Percentiles rank a stretch among this genome's conserved stretches.
These are phyloP conservation scores for Lagenidium sp. DNA, from an alignment of 352 stramenopile genomes.

Conservation along the genomic window DNA sequence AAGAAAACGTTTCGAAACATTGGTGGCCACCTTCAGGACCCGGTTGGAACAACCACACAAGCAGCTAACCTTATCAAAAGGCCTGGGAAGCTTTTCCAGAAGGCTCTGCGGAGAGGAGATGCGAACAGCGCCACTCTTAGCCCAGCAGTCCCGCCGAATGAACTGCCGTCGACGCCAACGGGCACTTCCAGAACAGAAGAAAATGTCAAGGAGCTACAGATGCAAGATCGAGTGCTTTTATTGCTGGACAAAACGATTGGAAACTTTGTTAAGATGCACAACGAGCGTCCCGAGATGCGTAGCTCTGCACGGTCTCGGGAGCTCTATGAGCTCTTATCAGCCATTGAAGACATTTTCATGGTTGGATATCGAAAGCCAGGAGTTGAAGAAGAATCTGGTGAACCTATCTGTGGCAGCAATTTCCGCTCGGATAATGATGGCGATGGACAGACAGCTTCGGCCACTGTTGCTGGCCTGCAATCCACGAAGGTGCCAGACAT, in stretches of 20 bases:
- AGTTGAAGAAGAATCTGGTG: neutral
- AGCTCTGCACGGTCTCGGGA: constrained; percentile 53
- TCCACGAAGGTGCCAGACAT: neutral
- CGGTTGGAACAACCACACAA: constrained; percentile 15
- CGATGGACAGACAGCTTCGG: neutral
- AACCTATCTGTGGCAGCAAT: neutral
- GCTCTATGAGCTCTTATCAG: constrained; percentile 57
- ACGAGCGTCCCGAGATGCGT: constrained; percentile 52
- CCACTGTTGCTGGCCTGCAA: neutral
- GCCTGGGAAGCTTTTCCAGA: constrained; percentile 55
- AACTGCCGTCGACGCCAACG: neutral
- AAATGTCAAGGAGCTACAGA: constrained; percentile 8
- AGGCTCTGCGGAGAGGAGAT: constrained; percentile 17
- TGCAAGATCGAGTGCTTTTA: constrained; percentile 41
- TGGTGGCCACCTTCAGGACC: constrained; percentile 33
- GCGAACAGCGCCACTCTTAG: neutral
- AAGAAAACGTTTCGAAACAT: constrained; percentile 63
- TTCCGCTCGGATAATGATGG: neutral
- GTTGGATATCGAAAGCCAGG: constrained; percentile 34
- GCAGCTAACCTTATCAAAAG: constrained; percentile 67
- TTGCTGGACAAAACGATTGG: constrained; percentile 48
- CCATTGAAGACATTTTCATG: constrained; percentile 63
- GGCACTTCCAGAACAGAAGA: no score
- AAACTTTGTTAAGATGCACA: constrained; percentile 49
- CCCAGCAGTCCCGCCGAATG: neutral